Base-by-base conservation (phyloP, 2,329 filamentous ascomycete genomes). In the Curvularia lunata region DNA sequence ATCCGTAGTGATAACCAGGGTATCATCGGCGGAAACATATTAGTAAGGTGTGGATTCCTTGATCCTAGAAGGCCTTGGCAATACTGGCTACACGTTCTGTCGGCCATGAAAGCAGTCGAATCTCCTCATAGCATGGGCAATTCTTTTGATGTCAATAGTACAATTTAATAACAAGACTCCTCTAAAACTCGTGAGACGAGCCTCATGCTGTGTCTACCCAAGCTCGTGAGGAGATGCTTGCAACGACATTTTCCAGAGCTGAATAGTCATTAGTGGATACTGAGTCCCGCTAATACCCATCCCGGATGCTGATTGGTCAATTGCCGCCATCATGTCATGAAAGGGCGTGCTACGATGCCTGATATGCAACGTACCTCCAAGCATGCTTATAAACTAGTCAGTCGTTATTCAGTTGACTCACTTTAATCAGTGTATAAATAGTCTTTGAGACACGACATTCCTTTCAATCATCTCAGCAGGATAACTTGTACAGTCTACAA, bases 291-390 rank as follows among this genome's bases (percentile, higher is more conserved):
- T 28, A 40, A 23, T 48, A 56, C n/a, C 42, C 42, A 42, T 42
- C 21, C 34, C 16, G 21, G 19, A 13, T 23, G 2, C 50, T 45
- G 55, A 58, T 58, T 58, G 55, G 55, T 27, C 55, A 49, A 54
- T 56, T 1, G n/a, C 37, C 42, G 13, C 12, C 4, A 18, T 9
- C 34, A 28, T 28, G 25, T 50, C 55, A 27, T 25, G 21, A 43
- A 30, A 49, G 25, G 43, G 21, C 51, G 55, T 52, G 49, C 54
- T 54, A 25, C 45, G 7, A 56, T n/a, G 37, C 48, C 43, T 23
- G 38, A 21, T 43, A 28, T 23, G 54, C 30, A 47, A 6, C 6
- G 32, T 10, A 25, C 13, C 21, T n/a, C 51, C 40, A 41, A 50
- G 40, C 27, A 38, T 46, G 23, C 21, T 21, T 25, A 21, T 4